Conservation (phyloP, 2,329 filamentous ascomycete species). For the Nothophoma quercina region DNA sequence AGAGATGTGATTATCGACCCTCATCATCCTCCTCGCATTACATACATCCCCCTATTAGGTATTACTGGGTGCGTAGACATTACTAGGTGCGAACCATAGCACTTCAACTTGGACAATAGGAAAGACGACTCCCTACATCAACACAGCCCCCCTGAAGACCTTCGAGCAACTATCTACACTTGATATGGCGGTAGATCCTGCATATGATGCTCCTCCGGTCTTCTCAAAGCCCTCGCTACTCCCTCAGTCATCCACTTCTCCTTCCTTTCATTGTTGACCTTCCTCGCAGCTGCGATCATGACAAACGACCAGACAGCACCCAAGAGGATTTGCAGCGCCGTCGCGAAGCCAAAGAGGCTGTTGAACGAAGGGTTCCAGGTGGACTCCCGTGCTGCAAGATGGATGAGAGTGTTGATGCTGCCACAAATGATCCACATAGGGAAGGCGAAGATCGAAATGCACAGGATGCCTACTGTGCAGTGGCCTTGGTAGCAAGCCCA, state of each 20-base stretch:
- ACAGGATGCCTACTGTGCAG: not conserved
- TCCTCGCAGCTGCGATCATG: not conserved
- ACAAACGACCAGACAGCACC: not conserved
- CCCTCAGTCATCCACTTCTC: not conserved
- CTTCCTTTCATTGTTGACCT: not conserved
- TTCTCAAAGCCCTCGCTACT: not conserved
- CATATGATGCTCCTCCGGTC: not conserved
- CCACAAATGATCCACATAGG: not conserved
- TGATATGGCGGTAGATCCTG: not conserved
- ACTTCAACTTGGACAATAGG: not conserved
- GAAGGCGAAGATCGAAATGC: not conserved
- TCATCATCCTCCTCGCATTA: not conserved
- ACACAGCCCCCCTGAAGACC: not conserved
- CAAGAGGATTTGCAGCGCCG: not conserved
- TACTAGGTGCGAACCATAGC: not conserved
- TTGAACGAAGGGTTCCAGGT: not conserved
- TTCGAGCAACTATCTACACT: no score
- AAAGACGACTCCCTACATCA: not conserved
- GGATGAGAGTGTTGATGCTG: not conserved
- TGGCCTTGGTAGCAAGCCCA: not conserved
- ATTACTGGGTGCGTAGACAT: not conserved
- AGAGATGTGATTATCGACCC: not conserved
- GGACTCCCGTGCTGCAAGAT: not conserved
- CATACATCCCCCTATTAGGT: not conserved
- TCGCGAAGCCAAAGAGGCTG: not conserved